Evolutionary conservation across 106 monocot genomes (phyloP), one percentile per base, ranked within the genome.

Genomic region (Dendrobium catenatum): DNA sequence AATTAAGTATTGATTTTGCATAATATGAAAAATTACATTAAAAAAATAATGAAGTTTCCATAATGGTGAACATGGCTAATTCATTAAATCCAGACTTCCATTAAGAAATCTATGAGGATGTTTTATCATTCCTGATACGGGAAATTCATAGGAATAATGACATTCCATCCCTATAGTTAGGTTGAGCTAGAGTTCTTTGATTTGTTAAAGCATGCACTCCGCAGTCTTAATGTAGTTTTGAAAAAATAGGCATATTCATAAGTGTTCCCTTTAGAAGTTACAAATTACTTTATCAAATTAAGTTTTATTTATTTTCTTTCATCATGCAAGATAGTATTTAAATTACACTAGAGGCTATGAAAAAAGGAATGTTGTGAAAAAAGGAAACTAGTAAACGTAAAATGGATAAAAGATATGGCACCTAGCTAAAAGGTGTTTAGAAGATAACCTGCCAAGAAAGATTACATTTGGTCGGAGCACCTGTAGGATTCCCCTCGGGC

Each of bases 401-500:
- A 29, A 9, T 33, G 33, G 7, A 70, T 70, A 37, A 11, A 33
- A 70, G 9, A 33, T 42, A 64, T 6, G 66, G 59, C 16, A 82
- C 40, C 42, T 9, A 73, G 13, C 74, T 82, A 20, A 33, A 77
- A 27, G 55, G 24, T 82, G 48, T 18, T 55, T 44, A 49, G 27
- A 67, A 76, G 11, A 22, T 75, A 46, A 76, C 96, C 93, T 96
- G 96, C 93, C 93, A 96, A 79, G 66, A 91, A 49, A 96, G 87
- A 84, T 93, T 96, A 54, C 93, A 72, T 73, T 96, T 93, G 24
- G 90, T 96, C 17, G 91, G 31, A 79, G 85, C 79, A 85, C 93
- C 80, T 20, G 90, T 93, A 46, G 96, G 96, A 83, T 83, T 88
- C 64, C 96, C 96, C 86, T 96, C 96, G 17, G 96, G 96, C 96